Percentiles rank a stretch among this genome's conserved stretches.
Conservation (phyloP, 345 rosid genomes). For the Combretum micranthum region DNA sequence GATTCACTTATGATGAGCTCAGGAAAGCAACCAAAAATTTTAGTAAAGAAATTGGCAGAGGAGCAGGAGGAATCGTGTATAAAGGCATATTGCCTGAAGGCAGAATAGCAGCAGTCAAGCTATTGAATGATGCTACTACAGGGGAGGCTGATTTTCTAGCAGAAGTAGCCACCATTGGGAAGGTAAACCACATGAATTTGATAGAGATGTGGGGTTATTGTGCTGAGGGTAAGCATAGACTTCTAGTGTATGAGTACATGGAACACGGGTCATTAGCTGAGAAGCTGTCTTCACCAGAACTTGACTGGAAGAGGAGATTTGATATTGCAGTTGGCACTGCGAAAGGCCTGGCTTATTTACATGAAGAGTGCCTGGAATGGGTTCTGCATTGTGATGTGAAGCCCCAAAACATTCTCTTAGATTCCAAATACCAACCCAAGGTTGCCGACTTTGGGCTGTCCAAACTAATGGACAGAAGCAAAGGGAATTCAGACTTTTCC, state of each 20-base stretch:
- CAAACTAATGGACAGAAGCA: conserved; percentile 16
- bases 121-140: conserved; percentile 15
- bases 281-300: conserved; percentile 6
- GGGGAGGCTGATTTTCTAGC: conserved; percentile 29
- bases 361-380: too few relatives aligned
- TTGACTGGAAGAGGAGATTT: conserved; percentile 19
- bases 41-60: conserved; percentile 25
- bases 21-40: conserved; percentile 25
- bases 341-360: too few relatives aligned
- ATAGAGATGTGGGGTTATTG: conserved; percentile 31
- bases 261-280: conserved; percentile 20
- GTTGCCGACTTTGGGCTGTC: conserved; percentile 34
- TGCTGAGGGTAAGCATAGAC: conserved; percentile 23
- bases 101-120: conserved; percentile 23
- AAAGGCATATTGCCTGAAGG: conserved; percentile 13
- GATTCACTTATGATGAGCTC: too few relatives aligned
- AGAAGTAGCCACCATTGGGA: conserved; percentile 27
- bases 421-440: too few relatives aligned
- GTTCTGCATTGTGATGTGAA: too few relatives aligned
- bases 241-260: conserved; percentile 29
- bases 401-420: too few relatives aligned
- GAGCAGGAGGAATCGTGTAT: conserved; percentile 31
- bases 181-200: conserved; percentile 32
- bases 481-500: conserved; percentile 8
- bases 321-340: conserved; percentile 22